Conservation (phyloP, 352 stramenopile species). For the Globisporangium yorkense region DNA sequence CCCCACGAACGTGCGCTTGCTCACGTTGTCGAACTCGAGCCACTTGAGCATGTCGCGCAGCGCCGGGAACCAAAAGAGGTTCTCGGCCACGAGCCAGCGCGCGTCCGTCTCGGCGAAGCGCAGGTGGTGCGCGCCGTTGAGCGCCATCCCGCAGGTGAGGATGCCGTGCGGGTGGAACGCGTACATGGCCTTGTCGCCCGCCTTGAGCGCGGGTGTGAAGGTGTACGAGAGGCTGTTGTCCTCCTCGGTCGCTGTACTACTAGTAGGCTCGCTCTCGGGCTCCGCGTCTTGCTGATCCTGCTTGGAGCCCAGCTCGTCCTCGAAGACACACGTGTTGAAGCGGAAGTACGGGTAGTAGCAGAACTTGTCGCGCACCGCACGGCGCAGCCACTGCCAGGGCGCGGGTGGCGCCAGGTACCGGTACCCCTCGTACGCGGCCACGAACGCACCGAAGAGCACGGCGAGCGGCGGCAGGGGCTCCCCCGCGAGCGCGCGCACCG, state of each 20-base stretch:
- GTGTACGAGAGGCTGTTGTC: conserved; percentile 4
- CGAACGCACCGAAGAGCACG: conserved; percentile 24
- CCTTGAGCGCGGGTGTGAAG: conserved; percentile 26
- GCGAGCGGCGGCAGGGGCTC: conserved; percentile 12
- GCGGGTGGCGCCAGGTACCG: conserved; percentile 19
- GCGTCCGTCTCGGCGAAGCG: conserved; percentile 38
- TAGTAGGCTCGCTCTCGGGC: not conserved
- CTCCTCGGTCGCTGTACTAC: not conserved
- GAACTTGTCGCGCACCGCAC: conserved; percentile 18
- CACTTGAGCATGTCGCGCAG: conserved; percentile 67
- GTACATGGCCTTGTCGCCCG: conserved; percentile 40
- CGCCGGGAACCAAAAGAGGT: conserved; percentile 63
- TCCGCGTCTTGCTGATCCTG: conserved; percentile 1
- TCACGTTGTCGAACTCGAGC: conserved; percentile 52
- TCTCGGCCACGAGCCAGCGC: conserved; percentile 61
- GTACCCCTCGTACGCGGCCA: conserved; percentile 42
- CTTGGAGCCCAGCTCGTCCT: conserved; percentile 9
- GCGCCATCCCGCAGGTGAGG: conserved; percentile 40
- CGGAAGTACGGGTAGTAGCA: conserved; percentile 34
- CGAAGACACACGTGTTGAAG: conserved; percentile 28
- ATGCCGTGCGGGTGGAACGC: conserved; percentile 69
- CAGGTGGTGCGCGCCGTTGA: conserved; percentile 52
- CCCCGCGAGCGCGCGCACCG: conserved; percentile 2
- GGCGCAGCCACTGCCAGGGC: conserved; percentile 26
- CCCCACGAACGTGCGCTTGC: conserved; percentile 37